Percentiles rank a stretch among this genome's conserved stretches.
These are phyloP conservation scores for Yamadazyma pseudoaaseri DNA, from an alignment of 1,139 yeast species.

Conservation along the genomic window DNA sequence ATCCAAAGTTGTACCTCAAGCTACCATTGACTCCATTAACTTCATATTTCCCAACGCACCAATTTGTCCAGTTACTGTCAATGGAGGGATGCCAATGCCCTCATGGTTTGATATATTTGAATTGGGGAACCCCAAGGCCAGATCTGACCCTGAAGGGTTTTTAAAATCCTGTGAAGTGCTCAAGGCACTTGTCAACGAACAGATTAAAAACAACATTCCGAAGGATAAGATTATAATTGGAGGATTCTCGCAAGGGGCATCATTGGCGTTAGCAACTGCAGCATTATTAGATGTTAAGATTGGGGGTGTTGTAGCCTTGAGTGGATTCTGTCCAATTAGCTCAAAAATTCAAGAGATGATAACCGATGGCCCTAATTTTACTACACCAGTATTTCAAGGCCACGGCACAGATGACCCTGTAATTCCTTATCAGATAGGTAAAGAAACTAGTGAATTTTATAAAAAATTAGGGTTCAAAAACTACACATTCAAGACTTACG, in stretches of 20 bases:
- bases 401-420: conserved; percentile 83
- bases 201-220: conserved; percentile 57
- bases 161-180: conserved; percentile 54
- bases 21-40: conserved; percentile 58
- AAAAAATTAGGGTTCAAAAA: conserved; percentile 50
- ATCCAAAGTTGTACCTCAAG: conserved; percentile 32
- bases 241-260: conserved; percentile 96
- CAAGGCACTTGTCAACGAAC: conserved; percentile 57
- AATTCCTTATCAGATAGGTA: conserved; percentile 51
- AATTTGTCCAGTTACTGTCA: conserved; percentile 60
- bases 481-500: conserved; percentile 56
- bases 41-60: conserved; percentile 93
- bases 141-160: conserved; percentile 66
- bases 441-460: conserved; percentile 46
- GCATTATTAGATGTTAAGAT: conserved; percentile 52
- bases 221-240: conserved; percentile 78
- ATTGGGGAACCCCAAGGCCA: conserved; percentile 47
- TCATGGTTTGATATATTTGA: conserved; percentile 84
- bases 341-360: conserved; percentile 32
- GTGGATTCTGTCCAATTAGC: conserved; percentile 72
- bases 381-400: conserved; percentile 83
- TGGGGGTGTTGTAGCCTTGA: conserved; percentile 76
- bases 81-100: conserved; percentile 69
- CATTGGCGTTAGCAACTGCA: conserved; percentile 62
- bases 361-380: conserved; percentile 37